Base-by-base conservation (phyloP, 495 filamentous ascomycete genomes). In the Bacidia gigantensis region DNA sequence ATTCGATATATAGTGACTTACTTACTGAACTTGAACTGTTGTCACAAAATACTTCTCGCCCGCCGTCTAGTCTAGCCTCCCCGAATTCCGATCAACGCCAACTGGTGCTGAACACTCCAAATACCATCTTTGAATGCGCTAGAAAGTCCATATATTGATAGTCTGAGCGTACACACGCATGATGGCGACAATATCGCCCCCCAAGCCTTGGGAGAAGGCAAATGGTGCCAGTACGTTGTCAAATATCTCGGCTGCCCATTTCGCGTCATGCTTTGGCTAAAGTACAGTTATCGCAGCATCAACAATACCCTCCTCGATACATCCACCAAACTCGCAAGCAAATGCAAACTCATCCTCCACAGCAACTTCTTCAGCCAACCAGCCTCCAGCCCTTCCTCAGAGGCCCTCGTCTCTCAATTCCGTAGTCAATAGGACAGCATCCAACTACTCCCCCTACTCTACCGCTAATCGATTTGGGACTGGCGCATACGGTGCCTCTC, bases 201-300 rank as follows among this genome's bases (percentile, higher is more conserved):
- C 90, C 32, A 97, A 97, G 69, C 90, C 90, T 18, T 97, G 90
- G 90, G 90, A 97, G 69, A 79, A 81, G 65, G 76, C 78, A 52
- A 83, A 86, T 65, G 77, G 75, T 54, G 69, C 77, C 59, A 66
- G 75, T 71, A 65, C 65, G 58, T 67, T 72, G 81, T 43, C 17
- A 14, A 35, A n/a, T n/a, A n/a, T 14, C 14, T 35, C 29, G 29
- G 5, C 29, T 7, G 14, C 14, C 29, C 5, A 35, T 7, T 35
- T 14, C 7, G 29, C 29, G 7, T 35, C 29, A 5, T 44, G 41
- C 41, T 44, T n/a, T n/a, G n/a, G n/a, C n/a, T n/a, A n/a, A n/a
- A 44, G 20, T 44, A 44, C 41, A 44, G 32, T 47, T 26, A 18
- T 22, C 35, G 38, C 47, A 11, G 18, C 47, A 14, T 20, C 39